Conservation (phyloP, 2,329 filamentous ascomycete species). For the Exophiala phaeomuriformis region DNA sequence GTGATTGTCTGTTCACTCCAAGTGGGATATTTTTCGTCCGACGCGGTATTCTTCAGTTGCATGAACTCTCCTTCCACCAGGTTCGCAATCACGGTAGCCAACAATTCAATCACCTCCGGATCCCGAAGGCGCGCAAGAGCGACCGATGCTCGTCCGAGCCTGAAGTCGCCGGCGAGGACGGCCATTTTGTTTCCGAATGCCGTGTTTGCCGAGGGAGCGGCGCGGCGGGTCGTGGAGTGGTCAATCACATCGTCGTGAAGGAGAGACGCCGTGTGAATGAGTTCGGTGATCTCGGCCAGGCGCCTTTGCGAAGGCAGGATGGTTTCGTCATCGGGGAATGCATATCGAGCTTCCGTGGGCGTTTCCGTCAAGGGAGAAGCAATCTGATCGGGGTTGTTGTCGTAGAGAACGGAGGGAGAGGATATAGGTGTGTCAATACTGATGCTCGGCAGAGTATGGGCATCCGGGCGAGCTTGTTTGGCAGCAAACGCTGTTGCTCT, state of each 20-base stretch:
- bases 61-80: slow-evolving; percentile 98
- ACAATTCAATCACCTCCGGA: slow-evolving; percentile 85
- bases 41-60: slow-evolving; percentile 94
- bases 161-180: slow-evolving; percentile 91
- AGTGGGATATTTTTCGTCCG: slow-evolving; percentile 72
- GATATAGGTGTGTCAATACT: slow-evolving; percentile 56
- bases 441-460: slow-evolving; percentile 29
- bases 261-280: slow-evolving; percentile 93
- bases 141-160: slow-evolving; percentile 86
- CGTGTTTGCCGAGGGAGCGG: slow-evolving; percentile 79
- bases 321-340: slow-evolving; percentile 41
- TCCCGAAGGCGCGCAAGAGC: slow-evolving; percentile 84
- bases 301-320: slow-evolving; percentile 90
- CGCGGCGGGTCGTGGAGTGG: slow-evolving; percentile 75
- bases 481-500: slow-evolving; percentile 78
- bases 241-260: slow-evolving; percentile 99
- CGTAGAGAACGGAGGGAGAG: slow-evolving; percentile 58
- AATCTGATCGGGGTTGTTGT: slow-evolving; percentile 66
- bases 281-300: slow-evolving; percentile 90
- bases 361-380: slow-evolving; percentile 48
- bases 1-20: slow-evolving; percentile 84
- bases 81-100: slow-evolving; percentile 95
- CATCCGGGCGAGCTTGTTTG: slow-evolving; percentile 45
- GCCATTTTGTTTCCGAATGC: slow-evolving; percentile 99
- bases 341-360: slow-evolving; percentile 38